Evolutionary conservation across 352 stramenopile genomes (phyloP), one percentile per base, ranked within the genome.

Genomic region (Phytophthora pinifolia): DNA sequence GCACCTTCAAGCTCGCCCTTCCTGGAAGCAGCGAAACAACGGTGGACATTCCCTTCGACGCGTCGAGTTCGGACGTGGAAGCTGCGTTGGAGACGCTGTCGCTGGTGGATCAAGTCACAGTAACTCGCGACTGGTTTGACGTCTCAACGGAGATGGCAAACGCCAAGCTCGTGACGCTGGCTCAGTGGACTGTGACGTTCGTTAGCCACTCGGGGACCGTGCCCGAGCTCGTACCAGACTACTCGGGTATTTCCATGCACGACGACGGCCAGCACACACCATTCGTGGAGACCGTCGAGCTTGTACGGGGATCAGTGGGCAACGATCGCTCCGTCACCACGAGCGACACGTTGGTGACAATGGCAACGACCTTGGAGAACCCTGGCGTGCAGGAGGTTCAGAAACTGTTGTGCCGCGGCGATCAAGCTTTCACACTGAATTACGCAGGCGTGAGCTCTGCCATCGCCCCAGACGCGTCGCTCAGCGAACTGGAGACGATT

Each of bases 131-230:
- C 44, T 86, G 79, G 72, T 76, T 94, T 45, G 74, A 83, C 15
- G 49, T 89, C 2, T 72, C 68, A 6, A 81, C 63, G 0, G 77
- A 91, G 37, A 52, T 52, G 0, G 60, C 52, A 8, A 56, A 56
- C 6, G 54, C 50, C 0, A 70, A 68, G 9, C 53, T 76, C 3
- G 38, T 76, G 4, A 82, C 78, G 8, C 41, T 89, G 3, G 70
- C 61, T n/a, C 82, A 92, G 22, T 94, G 84, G 84, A 88, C 72
- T 0, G 59, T 94, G 32, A 86, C 73, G 22, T 94, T 91, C 48
- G 45, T 38, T 13, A 68, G 48, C 4, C 78, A 90, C 47, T 67
- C 67, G 0, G 84, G 84, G 0, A 74, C 87, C 31, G 30, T 88
- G 3, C 67, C 74, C 0, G 54, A 72, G 39, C 52, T 94, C 0